These are phyloP conservation scores for Zygosaccharomyces pseudobailii DNA, from an alignment of 1,139 yeast genomes.

Conservation along the genomic window DNA sequence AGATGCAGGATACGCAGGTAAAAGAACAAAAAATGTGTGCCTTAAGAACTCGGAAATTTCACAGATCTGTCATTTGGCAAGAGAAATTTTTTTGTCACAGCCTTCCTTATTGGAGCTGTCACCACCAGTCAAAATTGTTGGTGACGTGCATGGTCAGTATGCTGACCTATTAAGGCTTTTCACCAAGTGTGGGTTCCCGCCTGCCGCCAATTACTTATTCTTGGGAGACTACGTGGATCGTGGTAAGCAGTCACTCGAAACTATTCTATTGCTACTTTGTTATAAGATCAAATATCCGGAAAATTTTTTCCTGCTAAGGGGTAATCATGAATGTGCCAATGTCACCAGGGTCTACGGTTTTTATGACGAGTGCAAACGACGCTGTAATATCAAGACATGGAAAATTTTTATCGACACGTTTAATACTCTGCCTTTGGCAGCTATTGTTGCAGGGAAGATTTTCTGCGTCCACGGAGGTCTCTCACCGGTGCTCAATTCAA, in stretches of 20 bases:
- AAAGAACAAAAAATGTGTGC: constrained; percentile 83
- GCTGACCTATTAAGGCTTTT: constrained; percentile 86
- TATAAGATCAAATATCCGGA: constrained; percentile 96
- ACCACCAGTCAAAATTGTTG: constrained; percentile 96
- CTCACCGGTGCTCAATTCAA: constrained; percentile 81
- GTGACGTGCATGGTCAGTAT: constrained; percentile 96
- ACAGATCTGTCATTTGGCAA: constrained; percentile 74
- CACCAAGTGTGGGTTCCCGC: constrained; percentile 98
- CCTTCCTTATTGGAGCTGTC: constrained; percentile 84
- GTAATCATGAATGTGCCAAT: constrained; percentile 96
- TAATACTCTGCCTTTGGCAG: constrained; percentile 90
- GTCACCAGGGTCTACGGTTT: constrained; percentile 95
- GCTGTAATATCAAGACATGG: constrained; percentile 92
- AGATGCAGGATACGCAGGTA: constrained; percentile 95
- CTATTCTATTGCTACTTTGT: constrained; percentile 76
- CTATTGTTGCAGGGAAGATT: constrained; percentile 92
- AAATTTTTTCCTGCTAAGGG: constrained; percentile 84
- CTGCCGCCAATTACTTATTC: constrained; percentile 84
- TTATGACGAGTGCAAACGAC: constrained; percentile 93
- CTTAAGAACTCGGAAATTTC: constrained; percentile 84
- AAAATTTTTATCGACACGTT: constrained; percentile 88
- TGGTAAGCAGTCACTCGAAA: constrained; percentile 91
- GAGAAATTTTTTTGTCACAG: constrained; percentile 83
- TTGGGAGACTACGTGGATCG: constrained; percentile 96
- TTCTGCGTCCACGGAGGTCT: constrained; percentile 98